Evolutionary conservation across 106 monocot genomes (phyloP).

Genomic region (Dioscorea zingiberensis): DNA sequence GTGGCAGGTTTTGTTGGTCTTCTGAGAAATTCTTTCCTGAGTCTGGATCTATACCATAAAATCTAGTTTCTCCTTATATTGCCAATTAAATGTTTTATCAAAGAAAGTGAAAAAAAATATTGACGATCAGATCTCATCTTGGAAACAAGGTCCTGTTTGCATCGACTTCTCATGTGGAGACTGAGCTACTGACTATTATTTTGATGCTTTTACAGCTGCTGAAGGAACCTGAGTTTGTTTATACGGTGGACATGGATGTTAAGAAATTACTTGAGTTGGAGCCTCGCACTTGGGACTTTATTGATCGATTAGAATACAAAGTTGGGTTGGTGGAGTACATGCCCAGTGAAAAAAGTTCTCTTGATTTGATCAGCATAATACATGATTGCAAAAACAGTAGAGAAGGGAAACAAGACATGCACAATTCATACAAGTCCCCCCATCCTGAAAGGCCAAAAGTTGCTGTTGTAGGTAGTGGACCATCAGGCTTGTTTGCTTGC

Average conservation of each 20-base stretch:
- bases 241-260: conserved; percentile 91
- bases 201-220: conserved; percentile 45
- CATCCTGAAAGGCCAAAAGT: conserved; percentile 52
- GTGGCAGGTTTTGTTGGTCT: too few species aligned
- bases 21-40: too few species aligned
- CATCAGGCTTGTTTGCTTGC: conserved; percentile 91
- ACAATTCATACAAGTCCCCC: not conserved
- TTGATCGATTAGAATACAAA: conserved; percentile 72
- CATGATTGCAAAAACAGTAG: conserved; percentile 15
- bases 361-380: conserved; percentile 47
- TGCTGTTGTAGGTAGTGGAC: conserved; percentile 90
- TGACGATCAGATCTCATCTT: too few species aligned
- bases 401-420: conserved; percentile 13
- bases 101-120: too few species aligned
- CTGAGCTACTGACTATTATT: not conserved
- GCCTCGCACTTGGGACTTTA: conserved; percentile 90
- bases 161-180: too few species aligned
- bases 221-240: conserved; percentile 94
- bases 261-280: conserved; percentile 78
- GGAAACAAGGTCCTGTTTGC: too few species aligned
- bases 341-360: conserved; percentile 21
- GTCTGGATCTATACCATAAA: too few species aligned
- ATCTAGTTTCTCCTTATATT: too few species aligned
- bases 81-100: too few species aligned
- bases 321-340: conserved; percentile 71